Base-by-base conservation (phyloP, 2,329 filamentous ascomycete genomes). In the Exophiala spinifera region DNA sequence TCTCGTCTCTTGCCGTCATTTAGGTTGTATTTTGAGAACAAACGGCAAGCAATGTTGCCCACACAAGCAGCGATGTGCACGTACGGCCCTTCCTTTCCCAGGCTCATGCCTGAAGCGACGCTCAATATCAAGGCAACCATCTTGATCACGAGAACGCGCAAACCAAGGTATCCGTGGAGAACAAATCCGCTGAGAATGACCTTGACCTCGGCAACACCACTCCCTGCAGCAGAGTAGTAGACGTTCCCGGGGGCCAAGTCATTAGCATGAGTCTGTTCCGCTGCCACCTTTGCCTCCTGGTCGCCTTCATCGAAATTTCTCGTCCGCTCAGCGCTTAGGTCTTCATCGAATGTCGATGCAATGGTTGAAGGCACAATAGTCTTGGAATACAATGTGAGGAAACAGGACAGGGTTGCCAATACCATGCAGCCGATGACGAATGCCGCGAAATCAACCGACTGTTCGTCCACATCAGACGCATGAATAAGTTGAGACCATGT, bases 121-220 rank as follows among this genome's bases (percentile, higher is more conserved):
- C 89, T 95, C 53, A 97, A 78, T 55, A 96, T 82, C 44, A 99
- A 76, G 13, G 87, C 91, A 14, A 88, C 65, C 0, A 89, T 88
- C 69, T 99, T 99, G 72, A 95, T 81, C 4, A 92, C 71, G 25
- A 99, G 78, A 0, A 94, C 97, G 67, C 87, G 88, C 36, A 95
- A 71, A 63, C 94, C 94, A 6, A 99, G 80, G 68, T 97, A 97
- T 1, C 94, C 92, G 76, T 97, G 94, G 51, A 99, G 77, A 51
- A 99, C 92, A 66, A 97, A 99, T 4, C 94, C 94, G 65, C 91
- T 96, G n/a, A 97, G 81, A 55, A 97, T 97, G 56, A 97, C 94
- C 61, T 94, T 91, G 52, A 97, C 92, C 74, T 99, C 94, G 5
- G 94, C 94, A 11, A 99, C 94, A 64, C 94, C 94, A 72, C 91